Evolutionary conservation across 2,329 filamentous ascomycete species (phyloP).

Genomic region (Pezicula radicicola): DNA sequence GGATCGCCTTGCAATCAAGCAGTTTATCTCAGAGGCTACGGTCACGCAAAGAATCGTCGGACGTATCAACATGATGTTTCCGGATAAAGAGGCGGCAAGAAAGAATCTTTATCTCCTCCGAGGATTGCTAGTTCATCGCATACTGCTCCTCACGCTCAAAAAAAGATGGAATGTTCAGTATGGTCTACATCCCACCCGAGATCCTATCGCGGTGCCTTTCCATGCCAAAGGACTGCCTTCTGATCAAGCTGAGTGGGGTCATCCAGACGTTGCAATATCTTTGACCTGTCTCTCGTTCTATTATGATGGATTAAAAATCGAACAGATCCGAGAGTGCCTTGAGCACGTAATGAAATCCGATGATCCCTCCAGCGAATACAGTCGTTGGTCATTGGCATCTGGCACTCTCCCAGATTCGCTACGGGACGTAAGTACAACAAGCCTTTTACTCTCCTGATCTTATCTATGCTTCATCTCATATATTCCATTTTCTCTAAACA

Average conservation of each 20-base stretch:
- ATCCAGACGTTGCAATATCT: constrained; percentile 63
- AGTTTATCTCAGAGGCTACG: constrained; percentile 23
- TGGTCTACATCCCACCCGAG: constrained; percentile 49
- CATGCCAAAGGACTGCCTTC: constrained; percentile 63
- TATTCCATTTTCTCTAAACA: too few relatives aligned
- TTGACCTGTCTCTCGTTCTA: constrained; percentile 68
- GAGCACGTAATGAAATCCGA: constrained; percentile 50
- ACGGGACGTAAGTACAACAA: too few relatives aligned
- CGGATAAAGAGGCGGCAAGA: constrained; percentile 28
- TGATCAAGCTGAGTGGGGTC: constrained; percentile 62
- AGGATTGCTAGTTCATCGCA: constrained; percentile 57
- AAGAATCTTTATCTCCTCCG: constrained; percentile 52
- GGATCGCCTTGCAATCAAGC: constrained; percentile 25
- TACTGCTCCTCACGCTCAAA: constrained; percentile 46
- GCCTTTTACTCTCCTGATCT: too few relatives aligned
- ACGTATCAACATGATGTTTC: constrained; percentile 24
- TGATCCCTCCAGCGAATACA: constrained; percentile 37
- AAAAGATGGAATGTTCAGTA: constrained; percentile 62
- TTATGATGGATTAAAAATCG: constrained; percentile 50
- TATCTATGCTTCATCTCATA: too few relatives aligned
- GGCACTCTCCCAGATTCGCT: too few relatives aligned
- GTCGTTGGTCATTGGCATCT: too few relatives aligned
- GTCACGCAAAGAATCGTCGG: constrained; percentile 19
- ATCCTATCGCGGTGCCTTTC: constrained; percentile 65
- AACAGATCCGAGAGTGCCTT: constrained; percentile 47